Percentiles rank a stretch among this genome's conserved stretches.
These are phyloP conservation scores for Stephania cephalantha DNA, from an alignment of 164 flowering plant genomes.

Conservation along the genomic window DNA sequence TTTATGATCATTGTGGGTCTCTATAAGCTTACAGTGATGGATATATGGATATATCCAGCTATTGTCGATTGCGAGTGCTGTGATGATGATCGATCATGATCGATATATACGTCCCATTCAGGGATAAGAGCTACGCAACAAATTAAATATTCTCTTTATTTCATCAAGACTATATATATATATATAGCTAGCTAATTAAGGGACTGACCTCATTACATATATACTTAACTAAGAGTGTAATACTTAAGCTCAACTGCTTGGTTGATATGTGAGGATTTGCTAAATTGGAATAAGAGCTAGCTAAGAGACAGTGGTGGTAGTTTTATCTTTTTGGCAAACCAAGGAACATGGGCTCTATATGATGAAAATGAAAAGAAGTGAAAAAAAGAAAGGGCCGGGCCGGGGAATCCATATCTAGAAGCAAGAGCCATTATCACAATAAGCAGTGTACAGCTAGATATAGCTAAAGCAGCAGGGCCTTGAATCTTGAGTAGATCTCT, in stretches of 20 bases:
- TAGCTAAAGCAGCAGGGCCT: not conserved
- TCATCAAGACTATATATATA: not conserved
- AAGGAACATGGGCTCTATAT: slow-evolving; percentile 18
- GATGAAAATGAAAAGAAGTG: not conserved
- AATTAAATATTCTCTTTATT: not conserved
- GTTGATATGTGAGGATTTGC: too few relatives aligned
- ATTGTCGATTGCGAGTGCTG: not conserved
- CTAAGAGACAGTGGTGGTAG: not conserved
- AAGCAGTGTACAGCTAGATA: not conserved
- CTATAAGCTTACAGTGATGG: not conserved
- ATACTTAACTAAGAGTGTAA: too few relatives aligned
- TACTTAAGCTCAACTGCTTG: too few relatives aligned
- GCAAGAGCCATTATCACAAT: slow-evolving; percentile 16
- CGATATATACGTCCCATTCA: not conserved
- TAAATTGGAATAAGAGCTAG: too few relatives aligned
- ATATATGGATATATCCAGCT: not conserved
- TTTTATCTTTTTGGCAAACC: slow-evolving; percentile 15
- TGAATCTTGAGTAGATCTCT: slow-evolving; percentile 22
- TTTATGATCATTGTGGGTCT: too few relatives aligned
- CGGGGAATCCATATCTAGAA: slow-evolving; percentile 7
- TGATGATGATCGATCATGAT: too few relatives aligned
- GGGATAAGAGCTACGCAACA: not conserved
- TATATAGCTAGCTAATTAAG: not conserved
- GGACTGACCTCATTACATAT: too few relatives aligned
- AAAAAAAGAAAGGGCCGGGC: not conserved